Evolutionary conservation across 2,329 filamentous ascomycete genomes (phyloP).

Genomic region (Fusarium sterilihyphosum): DNA sequence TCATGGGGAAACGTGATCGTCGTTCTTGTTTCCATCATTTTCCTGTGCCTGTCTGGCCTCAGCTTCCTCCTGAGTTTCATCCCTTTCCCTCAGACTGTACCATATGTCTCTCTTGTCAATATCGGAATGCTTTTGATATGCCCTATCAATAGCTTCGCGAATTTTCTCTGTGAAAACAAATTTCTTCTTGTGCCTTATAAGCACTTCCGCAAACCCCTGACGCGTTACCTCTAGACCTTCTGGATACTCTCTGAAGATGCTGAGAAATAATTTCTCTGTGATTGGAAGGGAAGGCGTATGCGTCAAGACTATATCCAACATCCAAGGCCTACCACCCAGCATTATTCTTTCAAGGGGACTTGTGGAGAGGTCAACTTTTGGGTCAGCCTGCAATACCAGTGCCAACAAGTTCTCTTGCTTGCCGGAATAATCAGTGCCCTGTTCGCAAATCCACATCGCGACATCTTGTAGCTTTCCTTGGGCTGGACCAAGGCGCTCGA

Average conservation of each 20-base stretch:
- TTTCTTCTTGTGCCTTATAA: background rate
- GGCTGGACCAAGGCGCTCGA: background rate
- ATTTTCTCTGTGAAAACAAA: background rate
- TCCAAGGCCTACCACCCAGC: background rate
- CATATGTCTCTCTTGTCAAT: background rate
- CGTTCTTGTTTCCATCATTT: background rate
- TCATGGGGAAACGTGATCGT: accelerated
- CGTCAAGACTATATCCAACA: background rate
- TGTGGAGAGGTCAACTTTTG: background rate
- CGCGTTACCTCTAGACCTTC: background rate
- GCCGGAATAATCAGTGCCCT: background rate
- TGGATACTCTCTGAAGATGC: background rate
- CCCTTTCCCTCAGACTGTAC: background rate
- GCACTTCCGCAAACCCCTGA: background rate
- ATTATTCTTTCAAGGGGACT: background rate
- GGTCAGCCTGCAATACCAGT: background rate
- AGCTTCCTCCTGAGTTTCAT: background rate
- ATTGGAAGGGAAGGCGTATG: background rate
- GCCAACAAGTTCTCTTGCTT: background rate
- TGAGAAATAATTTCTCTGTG: background rate
- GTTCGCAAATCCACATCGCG: background rate
- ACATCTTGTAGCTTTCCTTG: background rate
- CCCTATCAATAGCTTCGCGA: background rate
- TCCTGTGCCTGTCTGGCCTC: background rate
- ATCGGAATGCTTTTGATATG: background rate